Evolutionary conservation across 345 rosid genomes (phyloP).

Genomic region (Anacardium occidentale): DNA sequence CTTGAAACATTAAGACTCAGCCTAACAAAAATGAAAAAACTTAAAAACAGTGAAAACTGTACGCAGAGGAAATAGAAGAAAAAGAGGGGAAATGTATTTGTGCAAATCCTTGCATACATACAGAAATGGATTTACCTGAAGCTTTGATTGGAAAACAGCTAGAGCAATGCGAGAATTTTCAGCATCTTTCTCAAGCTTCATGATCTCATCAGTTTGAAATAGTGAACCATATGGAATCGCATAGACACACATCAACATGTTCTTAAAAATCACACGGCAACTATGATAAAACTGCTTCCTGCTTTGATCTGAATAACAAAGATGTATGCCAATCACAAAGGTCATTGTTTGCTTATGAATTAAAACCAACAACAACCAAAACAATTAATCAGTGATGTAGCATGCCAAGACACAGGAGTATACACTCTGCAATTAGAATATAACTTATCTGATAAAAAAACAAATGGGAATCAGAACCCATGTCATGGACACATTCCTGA

Average conservation of each 20-base stretch:
- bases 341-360: neutral
- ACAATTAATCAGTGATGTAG: neutral
- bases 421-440: neutral
- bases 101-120: neutral
- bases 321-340: conserved; percentile 8
- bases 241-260: conserved; percentile 81
- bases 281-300: conserved; percentile 67
- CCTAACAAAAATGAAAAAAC: neutral
- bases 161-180: conserved; percentile 62
- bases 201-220: conserved; percentile 58
- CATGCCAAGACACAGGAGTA: neutral
- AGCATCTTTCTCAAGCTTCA: conserved; percentile 66
- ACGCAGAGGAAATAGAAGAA: conserved; percentile 11
- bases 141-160: conserved; percentile 52
- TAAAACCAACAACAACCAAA: neutral
- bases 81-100: neutral
- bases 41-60: conserved; percentile 12
- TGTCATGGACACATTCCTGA: neutral
- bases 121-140: conserved; percentile 57
- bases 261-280: conserved; percentile 82
- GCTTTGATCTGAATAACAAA: conserved; percentile 66
- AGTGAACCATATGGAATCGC: conserved; percentile 71
- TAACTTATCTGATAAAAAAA: neutral
- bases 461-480: neutral
- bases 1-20: conserved; percentile 69